These are phyloP conservation scores for Fraxinus anomala DNA, from an alignment of 257 asterid genomes.

Conservation along the genomic window DNA sequence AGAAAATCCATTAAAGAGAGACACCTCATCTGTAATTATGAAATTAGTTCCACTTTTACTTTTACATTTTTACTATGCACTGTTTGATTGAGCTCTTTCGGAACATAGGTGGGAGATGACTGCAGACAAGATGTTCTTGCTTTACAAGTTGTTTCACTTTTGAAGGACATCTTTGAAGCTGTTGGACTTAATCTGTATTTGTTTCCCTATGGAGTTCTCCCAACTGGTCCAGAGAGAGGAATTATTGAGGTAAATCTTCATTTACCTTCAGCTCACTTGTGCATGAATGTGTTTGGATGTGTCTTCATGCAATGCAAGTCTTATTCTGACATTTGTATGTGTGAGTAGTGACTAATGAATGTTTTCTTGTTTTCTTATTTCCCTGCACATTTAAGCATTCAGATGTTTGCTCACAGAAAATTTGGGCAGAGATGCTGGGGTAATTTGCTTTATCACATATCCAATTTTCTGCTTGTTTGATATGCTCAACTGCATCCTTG, in stretches of 20 bases:
- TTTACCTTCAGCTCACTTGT: constrained; percentile 3
- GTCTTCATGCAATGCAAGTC: neutral
- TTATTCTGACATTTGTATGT: neutral
- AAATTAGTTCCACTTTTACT: constrained; percentile 15
- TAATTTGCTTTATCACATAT: neutral
- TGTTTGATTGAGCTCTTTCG: constrained; percentile 36
- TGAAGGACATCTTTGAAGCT: constrained; percentile 88
- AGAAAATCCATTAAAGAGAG: neutral
- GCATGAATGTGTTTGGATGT: neutral
- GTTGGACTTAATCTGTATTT: constrained; percentile 82
- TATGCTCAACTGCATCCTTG: neutral
- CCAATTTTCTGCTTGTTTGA: constrained; percentile 3
- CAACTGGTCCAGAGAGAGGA: constrained; percentile 97
- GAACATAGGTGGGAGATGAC: constrained; percentile 91
- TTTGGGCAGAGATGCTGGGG: neutral
- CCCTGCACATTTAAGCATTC: neutral
- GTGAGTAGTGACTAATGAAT: neutral
- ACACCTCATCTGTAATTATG: neutral
- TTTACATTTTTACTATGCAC: constrained; percentile 17
- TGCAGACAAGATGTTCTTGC: constrained; percentile 99
- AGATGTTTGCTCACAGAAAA: neutral
- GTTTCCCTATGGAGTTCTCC: constrained; percentile 97
- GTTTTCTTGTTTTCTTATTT: neutral
- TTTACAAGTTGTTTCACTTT: constrained; percentile 94
- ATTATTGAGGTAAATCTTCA: constrained; percentile 75